These are phyloP conservation scores for Penicillium sp. DNA, from an alignment of 2,329 filamentous ascomycete species.

Conservation along the genomic window DNA sequence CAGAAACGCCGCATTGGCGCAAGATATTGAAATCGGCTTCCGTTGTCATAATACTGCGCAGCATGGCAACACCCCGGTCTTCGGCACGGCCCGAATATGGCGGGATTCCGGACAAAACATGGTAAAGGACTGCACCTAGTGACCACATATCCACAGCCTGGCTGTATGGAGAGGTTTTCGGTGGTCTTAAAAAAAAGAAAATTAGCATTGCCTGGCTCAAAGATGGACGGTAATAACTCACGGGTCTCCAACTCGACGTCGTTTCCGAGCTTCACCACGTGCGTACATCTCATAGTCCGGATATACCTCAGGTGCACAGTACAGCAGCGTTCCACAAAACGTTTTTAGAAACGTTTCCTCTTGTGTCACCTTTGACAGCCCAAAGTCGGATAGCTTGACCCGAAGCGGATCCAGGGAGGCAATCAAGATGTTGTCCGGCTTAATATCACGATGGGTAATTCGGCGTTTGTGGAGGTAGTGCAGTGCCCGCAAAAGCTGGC, in stretches of 20 bases:
- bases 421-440: slow-evolving; percentile 96
- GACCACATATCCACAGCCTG: slow-evolving; percentile 97
- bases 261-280: slow-evolving; percentile 61
- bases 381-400: slow-evolving; percentile 95
- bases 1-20: slow-evolving; percentile 58
- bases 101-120: slow-evolving; percentile 73
- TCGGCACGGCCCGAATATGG: slow-evolving; percentile 79
- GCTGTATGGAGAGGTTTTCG: slow-evolving; percentile 68
- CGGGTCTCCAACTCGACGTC: slow-evolving; percentile 56
- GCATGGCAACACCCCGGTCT: slow-evolving; percentile 74
- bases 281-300: slow-evolving; percentile 72
- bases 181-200: slow-evolving; percentile 35
- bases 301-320: slow-evolving; percentile 96
- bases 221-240: slow-evolving; percentile 27
- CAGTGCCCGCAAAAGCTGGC: slow-evolving; percentile 71
- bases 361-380: slow-evolving; percentile 89
- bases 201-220: slow-evolving; percentile 12
- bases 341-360: slow-evolving; percentile 92
- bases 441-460: slow-evolving; percentile 98
- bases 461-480: slow-evolving; percentile 82
- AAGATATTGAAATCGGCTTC: slow-evolving; percentile 68
- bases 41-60: slow-evolving; percentile 78
- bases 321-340: slow-evolving; percentile 92
- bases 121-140: slow-evolving; percentile 87
- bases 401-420: slow-evolving; percentile 68